These are phyloP conservation scores for Sphagnum tenellum DNA, from an alignment of 225 moss, liverwort and hornwort genomes.

Conservation along the genomic window DNA sequence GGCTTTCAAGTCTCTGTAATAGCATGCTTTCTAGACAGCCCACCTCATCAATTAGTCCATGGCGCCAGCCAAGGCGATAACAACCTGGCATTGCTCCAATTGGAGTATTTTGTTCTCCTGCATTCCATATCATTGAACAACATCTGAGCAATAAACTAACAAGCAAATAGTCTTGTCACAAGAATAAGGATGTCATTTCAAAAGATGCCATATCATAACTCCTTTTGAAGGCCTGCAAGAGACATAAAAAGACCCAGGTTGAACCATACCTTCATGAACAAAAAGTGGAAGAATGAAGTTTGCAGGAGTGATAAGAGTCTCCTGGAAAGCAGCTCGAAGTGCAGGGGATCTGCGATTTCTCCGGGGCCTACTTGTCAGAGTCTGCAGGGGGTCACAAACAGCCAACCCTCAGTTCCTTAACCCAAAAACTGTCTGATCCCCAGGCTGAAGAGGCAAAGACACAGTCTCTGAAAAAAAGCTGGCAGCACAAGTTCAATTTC, in stretches of 20 bases:
- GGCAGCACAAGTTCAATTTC: too few species aligned
- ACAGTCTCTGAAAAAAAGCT: too few species aligned
- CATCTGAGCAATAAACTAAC: too few species aligned
- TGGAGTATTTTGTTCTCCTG: slow-evolving; percentile 72
- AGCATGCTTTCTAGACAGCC: neutral
- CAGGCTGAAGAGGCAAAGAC: too few species aligned
- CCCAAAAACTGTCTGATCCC: neutral
- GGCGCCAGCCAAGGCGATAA: slow-evolving; percentile 88
- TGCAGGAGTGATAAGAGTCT: slow-evolving; percentile 73
- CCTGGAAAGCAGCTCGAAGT: slow-evolving; percentile 88
- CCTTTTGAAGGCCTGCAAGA: too few species aligned
- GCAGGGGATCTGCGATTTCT: slow-evolving; percentile 85
- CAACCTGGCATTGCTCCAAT: slow-evolving; percentile 99
- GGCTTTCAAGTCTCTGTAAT: neutral
- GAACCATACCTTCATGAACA: slow-evolving; percentile 77
- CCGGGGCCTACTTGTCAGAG: slow-evolving; percentile 75
- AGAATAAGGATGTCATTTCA: too few species aligned
- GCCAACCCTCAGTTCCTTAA: neutral
- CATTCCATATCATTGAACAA: neutral
- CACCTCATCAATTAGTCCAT: slow-evolving; percentile 93
- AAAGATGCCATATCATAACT: too few species aligned
- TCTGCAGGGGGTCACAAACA: slow-evolving; percentile 22
- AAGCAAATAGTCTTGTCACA: too few species aligned
- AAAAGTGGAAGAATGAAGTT: slow-evolving; percentile 96
- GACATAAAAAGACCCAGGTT: too few species aligned